A percentile compares a stretch with the other conserved stretches of the same genome.
phyloP scores from a whole-genome alignment of 2,329 filamentous ascomycete species.

The Colletotrichum sp. region DNA sequence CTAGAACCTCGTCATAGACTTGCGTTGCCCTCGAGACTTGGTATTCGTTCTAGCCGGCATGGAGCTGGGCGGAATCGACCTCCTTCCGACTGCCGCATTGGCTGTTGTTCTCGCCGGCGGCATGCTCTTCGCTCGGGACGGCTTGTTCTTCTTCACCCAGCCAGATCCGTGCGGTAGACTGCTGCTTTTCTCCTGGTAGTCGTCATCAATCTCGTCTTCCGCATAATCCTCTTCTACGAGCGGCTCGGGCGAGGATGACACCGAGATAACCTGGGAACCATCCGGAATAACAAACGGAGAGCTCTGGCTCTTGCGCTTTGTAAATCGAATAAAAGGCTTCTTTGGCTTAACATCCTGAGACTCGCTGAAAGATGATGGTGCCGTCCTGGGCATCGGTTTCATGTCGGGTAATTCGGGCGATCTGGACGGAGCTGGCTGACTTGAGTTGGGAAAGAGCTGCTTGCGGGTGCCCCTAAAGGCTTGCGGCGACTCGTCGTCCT shows the following conservation, averaged over 20 bases:
- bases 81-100: not conserved
- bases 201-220: constrained; percentile 43
- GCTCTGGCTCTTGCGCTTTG: not conserved
- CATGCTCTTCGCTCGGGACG: not conserved
- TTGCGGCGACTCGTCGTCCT: constrained; percentile 25
- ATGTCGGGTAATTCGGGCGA: constrained; percentile 25
- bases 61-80: not conserved
- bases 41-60: not conserved
- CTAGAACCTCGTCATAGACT: not conserved
- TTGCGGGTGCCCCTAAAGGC: not conserved
- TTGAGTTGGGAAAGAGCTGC: constrained; percentile 36
- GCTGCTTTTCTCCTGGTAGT: constrained; percentile 28
- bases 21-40: not conserved
- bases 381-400: constrained; percentile 20
- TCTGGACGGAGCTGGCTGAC: constrained; percentile 29
- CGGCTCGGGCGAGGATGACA: constrained; percentile 27
- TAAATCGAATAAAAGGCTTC: not conserved
- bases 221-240: constrained; percentile 34
- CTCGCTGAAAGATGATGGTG: not conserved
- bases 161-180: constrained; percentile 19
- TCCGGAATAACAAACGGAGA: constrained; percentile 29
- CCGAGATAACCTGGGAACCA: constrained; percentile 35
- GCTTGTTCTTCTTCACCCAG: constrained; percentile 25
- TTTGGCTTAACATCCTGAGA: not conserved
- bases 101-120: not conserved